phyloP scores from a whole-genome alignment of 2,329 filamentous ascomycete genomes.

The Didymella pomorum region DNA sequence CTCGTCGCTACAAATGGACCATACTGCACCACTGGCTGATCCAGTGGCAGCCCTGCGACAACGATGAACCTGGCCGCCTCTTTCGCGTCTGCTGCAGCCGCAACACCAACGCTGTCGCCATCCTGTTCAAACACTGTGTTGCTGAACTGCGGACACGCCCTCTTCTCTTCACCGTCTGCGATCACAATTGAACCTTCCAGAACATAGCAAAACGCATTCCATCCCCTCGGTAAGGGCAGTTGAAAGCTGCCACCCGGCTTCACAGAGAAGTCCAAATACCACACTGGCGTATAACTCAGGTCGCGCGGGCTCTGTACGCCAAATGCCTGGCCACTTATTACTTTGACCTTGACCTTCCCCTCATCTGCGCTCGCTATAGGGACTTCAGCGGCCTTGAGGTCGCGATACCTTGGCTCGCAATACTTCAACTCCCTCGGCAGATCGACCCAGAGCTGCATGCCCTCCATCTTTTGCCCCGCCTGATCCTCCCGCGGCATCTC shows the following conservation, averaged over 20 bases:
- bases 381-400: neutral
- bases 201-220: neutral
- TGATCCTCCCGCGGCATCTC: neutral
- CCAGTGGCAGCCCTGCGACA: neutral
- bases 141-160: neutral
- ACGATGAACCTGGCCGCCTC: neutral
- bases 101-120: neutral
- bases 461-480: neutral
- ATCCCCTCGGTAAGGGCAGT: neutral
- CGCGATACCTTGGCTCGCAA: neutral
- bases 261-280: neutral
- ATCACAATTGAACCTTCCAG: neutral
- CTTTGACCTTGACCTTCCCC: neutral
- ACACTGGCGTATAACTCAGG: neutral
- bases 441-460: neutral
- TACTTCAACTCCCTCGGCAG: neutral
- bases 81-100: neutral
- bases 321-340: neutral
- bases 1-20: constrained; percentile 44
- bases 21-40: constrained; percentile 38
- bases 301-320: neutral
- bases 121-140: neutral
- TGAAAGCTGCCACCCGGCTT: neutral
- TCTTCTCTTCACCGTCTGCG: neutral
- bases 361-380: neutral